phyloP scores from a whole-genome alignment of 169 alveolate genomes.

The Eimeria maxima region DNA sequence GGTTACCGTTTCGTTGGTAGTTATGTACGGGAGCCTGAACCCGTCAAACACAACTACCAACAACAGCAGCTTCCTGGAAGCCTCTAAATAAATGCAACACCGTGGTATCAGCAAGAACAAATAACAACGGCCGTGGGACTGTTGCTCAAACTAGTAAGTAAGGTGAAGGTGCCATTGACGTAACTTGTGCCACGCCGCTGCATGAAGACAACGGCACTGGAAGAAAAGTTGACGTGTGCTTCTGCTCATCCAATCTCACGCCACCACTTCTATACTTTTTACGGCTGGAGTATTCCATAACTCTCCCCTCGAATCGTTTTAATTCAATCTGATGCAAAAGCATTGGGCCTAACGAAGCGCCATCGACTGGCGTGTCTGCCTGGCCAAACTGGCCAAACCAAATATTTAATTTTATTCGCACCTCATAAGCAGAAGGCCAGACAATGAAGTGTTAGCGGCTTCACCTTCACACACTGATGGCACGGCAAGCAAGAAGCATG shows the following conservation, averaged over 20 bases:
- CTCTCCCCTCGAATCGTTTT: not conserved
- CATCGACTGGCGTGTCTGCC: not conserved
- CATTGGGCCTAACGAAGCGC: not conserved
- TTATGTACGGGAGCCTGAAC: not conserved
- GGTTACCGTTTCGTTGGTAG: slow-evolving; percentile 22
- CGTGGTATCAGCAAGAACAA: not conserved
- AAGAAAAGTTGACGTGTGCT: not conserved
- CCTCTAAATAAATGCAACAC: not conserved
- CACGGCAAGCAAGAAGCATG: too few species aligned
- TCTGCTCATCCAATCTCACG: not conserved
- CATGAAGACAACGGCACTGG: not conserved
- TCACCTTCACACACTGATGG: too few species aligned
- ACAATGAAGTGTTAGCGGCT: not conserved
- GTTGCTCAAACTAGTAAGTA: not conserved
- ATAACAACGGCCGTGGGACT: not conserved
- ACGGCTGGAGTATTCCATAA: not conserved
- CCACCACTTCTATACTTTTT: not conserved
- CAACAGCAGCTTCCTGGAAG: not conserved
- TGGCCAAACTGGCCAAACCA: not conserved
- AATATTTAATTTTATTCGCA: not conserved
- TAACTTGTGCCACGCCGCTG: not conserved
- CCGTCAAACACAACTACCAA: not conserved
- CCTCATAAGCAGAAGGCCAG: not conserved
- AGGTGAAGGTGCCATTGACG: not conserved
- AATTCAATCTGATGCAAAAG: not conserved